phyloP scores from a whole-genome alignment of 805 yeast genomes.

The Candida maesae region DNA sequence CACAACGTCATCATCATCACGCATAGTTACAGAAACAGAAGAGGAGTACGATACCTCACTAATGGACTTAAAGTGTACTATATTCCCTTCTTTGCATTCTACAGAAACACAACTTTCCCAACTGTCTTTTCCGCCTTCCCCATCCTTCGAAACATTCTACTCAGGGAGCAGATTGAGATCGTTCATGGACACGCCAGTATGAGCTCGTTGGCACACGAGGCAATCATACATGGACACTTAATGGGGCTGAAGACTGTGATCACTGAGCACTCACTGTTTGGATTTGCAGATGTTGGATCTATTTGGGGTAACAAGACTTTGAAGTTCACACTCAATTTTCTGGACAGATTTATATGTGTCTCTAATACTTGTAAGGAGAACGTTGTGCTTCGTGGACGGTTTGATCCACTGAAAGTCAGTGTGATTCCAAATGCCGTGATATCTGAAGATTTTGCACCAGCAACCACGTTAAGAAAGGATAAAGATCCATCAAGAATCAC shows the following conservation, averaged over 20 bases:
- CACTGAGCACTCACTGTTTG: slow-evolving; percentile 95
- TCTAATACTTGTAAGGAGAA: slow-evolving; percentile 96
- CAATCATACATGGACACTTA: slow-evolving; percentile 84
- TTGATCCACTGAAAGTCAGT: slow-evolving; percentile 73
- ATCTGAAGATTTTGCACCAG: slow-evolving; percentile 71
- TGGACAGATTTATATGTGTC: slow-evolving; percentile 94
- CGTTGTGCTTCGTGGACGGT: slow-evolving; percentile 80
- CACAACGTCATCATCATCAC: slow-evolving; percentile 85
- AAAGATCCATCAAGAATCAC: slow-evolving; percentile 47
- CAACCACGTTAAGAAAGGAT: slow-evolving; percentile 24
- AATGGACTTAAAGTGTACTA: slow-evolving; percentile 93
- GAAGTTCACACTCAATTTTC: slow-evolving; percentile 77
- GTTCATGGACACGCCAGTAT: slow-evolving; percentile 96
- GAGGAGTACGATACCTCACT: slow-evolving; percentile 78
- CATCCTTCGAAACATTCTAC: slow-evolving; percentile 72
- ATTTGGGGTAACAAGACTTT: slow-evolving; percentile 83
- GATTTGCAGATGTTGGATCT: slow-evolving; percentile 81
- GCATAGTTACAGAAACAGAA: slow-evolving; percentile 79
- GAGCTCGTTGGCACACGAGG: slow-evolving; percentile 84
- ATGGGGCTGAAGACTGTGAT: slow-evolving; percentile 91
- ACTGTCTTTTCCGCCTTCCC: slow-evolving; percentile 89
- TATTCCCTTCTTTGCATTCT: slow-evolving; percentile 76
- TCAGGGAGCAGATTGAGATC: slow-evolving; percentile 81
- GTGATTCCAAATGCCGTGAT: slow-evolving; percentile 97
- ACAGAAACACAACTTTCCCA: slow-evolving; percentile 83